Conservation (phyloP, 2,329 filamentous ascomycete species). For the Capronia epimyces region DNA sequence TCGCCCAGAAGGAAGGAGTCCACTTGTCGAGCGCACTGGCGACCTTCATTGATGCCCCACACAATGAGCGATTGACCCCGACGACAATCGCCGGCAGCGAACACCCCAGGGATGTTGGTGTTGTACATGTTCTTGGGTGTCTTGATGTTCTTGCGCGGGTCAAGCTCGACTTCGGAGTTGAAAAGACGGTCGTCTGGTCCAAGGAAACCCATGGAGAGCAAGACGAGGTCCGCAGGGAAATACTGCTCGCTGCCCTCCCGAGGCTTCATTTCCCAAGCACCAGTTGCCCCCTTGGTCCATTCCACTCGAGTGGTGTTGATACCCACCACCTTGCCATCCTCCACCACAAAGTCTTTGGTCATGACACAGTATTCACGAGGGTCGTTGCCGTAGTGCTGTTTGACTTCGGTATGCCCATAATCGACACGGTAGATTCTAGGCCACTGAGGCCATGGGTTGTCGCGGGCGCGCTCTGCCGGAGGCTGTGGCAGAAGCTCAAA, state of each 20-base stretch:
- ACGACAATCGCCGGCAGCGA: constrained; percentile 90
- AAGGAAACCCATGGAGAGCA: constrained; percentile 95
- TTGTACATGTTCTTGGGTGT: constrained; percentile 79
- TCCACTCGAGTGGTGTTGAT: constrained; percentile 95
- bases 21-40: constrained; percentile 85
- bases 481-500: constrained; percentile 94
- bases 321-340: constrained; percentile 86
- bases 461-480: constrained; percentile 78
- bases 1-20: constrained; percentile 77
- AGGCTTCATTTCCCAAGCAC: constrained; percentile 99
- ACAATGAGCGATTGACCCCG: constrained; percentile 94
- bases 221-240: constrained; percentile 91
- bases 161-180: constrained; percentile 83
- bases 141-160: constrained; percentile 93
- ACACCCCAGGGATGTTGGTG: constrained; percentile 82
- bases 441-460: constrained; percentile 99
- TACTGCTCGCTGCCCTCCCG: constrained; percentile 88
- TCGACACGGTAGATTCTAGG: constrained; percentile 97
- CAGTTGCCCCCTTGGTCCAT: constrained; percentile 83
- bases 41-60: constrained; percentile 97
- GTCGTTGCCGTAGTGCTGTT: constrained; percentile 92
- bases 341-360: constrained; percentile 93
- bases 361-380: constrained; percentile 97
- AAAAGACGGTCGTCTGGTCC: constrained; percentile 86
- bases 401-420: constrained; percentile 92